Percentiles rank a stretch among this genome's conserved stretches.
Evolutionary conservation across 495 filamentous ascomycete species (phyloP).

Genomic region (Halenospora varia): DNA sequence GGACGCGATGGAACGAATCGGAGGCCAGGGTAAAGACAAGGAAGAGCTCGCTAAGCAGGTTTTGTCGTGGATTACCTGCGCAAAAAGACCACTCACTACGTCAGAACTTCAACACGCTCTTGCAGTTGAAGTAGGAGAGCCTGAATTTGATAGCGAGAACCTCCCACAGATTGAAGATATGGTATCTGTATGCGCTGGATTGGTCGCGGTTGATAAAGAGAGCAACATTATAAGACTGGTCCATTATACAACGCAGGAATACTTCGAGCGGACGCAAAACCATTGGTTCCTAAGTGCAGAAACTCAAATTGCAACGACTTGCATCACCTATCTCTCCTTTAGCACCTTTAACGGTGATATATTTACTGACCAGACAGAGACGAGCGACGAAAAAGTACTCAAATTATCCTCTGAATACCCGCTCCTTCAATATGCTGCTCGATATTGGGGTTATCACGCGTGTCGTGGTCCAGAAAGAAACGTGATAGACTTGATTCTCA

Average conservation of each 20-base stretch:
- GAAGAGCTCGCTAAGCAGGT: conserved; percentile 1
- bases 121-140: conserved; percentile 17
- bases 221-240: conserved; percentile 47
- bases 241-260: conserved; percentile 54
- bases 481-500: too few species aligned
- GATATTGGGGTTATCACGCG: conserved; percentile 36
- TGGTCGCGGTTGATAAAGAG: conserved; percentile 46
- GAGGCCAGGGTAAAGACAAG: conserved; percentile 4
- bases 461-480: too few species aligned
- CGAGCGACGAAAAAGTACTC: conserved; percentile 28
- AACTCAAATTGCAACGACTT: conserved; percentile 31
- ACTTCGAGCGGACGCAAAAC: conserved; percentile 36
- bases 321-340: conserved; percentile 33
- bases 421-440: conserved; percentile 10
- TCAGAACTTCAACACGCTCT: conserved; percentile 17
- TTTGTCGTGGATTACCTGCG: conserved; percentile 21
- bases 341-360: neutral
- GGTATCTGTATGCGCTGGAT: conserved; percentile 43
- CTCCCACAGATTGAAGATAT: conserved; percentile 30
- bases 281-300: conserved; percentile 35
- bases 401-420: too few species aligned
- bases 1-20: conserved; percentile 18
- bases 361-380: too few species aligned
- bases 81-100: conserved; percentile 19
- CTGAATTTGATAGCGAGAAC: conserved; percentile 30